phyloP scores from a whole-genome alignment of 257 asterid genomes.

The Misopates orontium region DNA sequence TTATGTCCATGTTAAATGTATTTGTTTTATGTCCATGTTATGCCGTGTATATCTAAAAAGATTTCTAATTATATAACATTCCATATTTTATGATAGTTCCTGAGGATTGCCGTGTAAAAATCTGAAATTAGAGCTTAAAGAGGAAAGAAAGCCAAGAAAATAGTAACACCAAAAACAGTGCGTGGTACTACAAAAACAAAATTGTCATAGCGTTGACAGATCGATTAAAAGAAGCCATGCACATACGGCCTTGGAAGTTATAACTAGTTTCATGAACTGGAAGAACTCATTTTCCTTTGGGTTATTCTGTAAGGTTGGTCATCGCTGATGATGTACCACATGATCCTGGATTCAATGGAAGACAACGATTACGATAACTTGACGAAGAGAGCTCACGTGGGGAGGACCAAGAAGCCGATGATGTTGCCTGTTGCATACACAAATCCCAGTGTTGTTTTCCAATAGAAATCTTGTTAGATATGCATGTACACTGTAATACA shows the following conservation, averaged over 20 bases:
- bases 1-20: neutral
- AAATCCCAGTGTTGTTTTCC: constrained; percentile 29
- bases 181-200: no score
- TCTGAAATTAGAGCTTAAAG: neutral
- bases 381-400: constrained; percentile 75
- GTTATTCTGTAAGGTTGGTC: constrained; percentile 70
- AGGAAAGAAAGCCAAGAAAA: no score
- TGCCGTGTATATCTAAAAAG: constrained; percentile 72
- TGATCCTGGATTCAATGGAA: constrained; percentile 73
- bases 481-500: neutral
- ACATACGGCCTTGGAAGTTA: no score
- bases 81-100: neutral
- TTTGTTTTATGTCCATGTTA: no score
- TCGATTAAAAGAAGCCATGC: no score
- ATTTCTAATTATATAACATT: neutral
- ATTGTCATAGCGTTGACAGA: no score
- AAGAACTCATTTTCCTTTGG: constrained; percentile 2
- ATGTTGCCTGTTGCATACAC: constrained; percentile 67
- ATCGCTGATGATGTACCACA: constrained; percentile 61
- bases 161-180: no score
- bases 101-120: no score
- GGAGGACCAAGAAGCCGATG: constrained; percentile 57
- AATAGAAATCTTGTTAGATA: constrained; percentile 1
- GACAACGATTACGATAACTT: constrained; percentile 67
- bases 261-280: no score